phyloP scores from a whole-genome alignment of 495 filamentous ascomycete genomes.

The Lepraria neglecta region DNA sequence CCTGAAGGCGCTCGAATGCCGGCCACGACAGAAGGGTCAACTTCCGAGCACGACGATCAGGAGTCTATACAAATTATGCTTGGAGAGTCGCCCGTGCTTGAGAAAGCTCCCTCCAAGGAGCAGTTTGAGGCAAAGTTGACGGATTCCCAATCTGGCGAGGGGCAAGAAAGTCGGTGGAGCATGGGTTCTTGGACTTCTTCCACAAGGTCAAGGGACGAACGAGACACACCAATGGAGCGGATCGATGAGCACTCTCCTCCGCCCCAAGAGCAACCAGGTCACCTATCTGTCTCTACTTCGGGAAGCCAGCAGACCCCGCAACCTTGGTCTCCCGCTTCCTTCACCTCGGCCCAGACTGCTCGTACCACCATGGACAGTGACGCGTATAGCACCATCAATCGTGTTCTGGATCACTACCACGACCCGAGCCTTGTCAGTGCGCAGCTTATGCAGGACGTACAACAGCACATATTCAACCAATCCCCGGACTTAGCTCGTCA shows the following conservation, averaged over 20 bases:
- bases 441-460: conserved; percentile 30
- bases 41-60: conserved; percentile 47
- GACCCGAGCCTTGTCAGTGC: conserved; percentile 29
- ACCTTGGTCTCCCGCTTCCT: conserved; percentile 27
- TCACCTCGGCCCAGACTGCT: conserved; percentile 21
- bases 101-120: conserved; percentile 34
- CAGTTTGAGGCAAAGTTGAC: conserved; percentile 30
- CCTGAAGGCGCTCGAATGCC: conserved; percentile 26
- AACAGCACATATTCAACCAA: conserved; percentile 31
- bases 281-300: conserved; percentile 24
- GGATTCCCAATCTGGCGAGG: conserved; percentile 24
- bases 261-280: conserved; percentile 6
- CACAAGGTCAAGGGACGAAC: conserved; percentile 34
- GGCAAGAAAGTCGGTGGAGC: conserved; percentile 42
- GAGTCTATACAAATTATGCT: conserved; percentile 60
- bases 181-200: conserved; percentile 51
- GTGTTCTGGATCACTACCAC: conserved; percentile 40
- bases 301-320: conserved; percentile 25
- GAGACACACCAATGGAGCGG: conserved; percentile 27
- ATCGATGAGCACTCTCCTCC: conserved; percentile 28
- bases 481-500: conserved; percentile 45
- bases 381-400: conserved; percentile 39
- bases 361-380: conserved; percentile 38
- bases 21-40: conserved; percentile 34
- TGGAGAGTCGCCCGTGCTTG: conserved; percentile 39